Evolutionary conservation across 2,329 filamentous ascomycete genomes (phyloP).

Genomic region (Phaeosphaeriaceae sp.): DNA sequence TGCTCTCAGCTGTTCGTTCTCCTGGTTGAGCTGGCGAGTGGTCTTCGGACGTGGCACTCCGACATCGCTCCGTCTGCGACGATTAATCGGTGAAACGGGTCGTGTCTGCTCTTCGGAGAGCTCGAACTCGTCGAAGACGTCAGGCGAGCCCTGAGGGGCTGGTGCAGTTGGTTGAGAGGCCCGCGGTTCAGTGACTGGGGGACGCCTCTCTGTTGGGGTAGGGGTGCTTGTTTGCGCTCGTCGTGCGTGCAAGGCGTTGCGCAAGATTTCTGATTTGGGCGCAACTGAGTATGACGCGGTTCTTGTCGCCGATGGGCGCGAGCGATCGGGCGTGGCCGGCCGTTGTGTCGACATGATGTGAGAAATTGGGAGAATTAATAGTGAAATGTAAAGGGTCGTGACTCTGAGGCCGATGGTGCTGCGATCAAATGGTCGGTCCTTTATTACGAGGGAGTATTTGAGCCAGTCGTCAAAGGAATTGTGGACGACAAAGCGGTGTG

Average conservation of each 20-base stretch:
- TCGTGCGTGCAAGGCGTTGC: conserved; percentile 41
- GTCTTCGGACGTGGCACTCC: conserved; percentile 34
- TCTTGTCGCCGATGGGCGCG: conserved; percentile 17
- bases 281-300: conserved; percentile 27
- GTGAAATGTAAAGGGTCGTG: neutral
- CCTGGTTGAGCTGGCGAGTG: conserved; percentile 36
- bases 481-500: conserved; percentile 8
- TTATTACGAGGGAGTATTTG: neutral
- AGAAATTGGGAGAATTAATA: neutral
- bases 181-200: conserved; percentile 9
- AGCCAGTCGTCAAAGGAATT: conserved; percentile 10
- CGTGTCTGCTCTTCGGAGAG: conserved; percentile 41
- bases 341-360: conserved; percentile 32
- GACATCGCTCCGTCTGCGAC: conserved; percentile 35
- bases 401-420: neutral
- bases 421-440: conserved; percentile 1
- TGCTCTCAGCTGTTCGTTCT: conserved; percentile 35
- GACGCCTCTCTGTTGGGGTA: conserved; percentile 13
- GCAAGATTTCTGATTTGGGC: conserved; percentile 45
- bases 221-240: conserved; percentile 31
- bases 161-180: conserved; percentile 12
- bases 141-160: conserved; percentile 14
- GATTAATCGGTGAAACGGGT: conserved; percentile 37
- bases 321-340: conserved; percentile 26
- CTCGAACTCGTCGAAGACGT: conserved; percentile 34